Evolutionary conservation across 2,329 filamentous ascomycete genomes (phyloP).

Genomic region (Fusarium tjaetaba): DNA sequence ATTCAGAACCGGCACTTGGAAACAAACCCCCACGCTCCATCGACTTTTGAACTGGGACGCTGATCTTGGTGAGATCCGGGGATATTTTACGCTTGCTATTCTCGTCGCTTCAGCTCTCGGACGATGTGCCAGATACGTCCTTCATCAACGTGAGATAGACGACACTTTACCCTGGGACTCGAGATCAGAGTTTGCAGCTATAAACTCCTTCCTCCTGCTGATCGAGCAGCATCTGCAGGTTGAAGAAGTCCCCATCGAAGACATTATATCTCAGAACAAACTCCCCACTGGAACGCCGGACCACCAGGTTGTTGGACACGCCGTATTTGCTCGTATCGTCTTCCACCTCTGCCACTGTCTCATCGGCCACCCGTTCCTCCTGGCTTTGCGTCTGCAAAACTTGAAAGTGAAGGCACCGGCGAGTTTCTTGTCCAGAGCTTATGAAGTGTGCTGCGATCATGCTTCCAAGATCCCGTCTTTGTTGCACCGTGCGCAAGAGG

Average conservation of each 20-base stretch:
- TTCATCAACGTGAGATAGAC: neutral
- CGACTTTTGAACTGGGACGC: neutral
- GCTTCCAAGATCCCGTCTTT: neutral
- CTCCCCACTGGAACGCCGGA: neutral
- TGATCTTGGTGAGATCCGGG: neutral
- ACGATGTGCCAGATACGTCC: neutral
- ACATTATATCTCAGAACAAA: neutral
- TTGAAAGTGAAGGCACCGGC: fast-evolving
- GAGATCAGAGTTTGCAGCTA: neutral
- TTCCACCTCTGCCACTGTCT: neutral
- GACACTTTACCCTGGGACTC: neutral
- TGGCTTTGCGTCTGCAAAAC: neutral
- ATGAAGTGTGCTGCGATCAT: neutral
- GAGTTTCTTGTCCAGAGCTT: neutral
- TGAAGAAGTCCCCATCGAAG: neutral
- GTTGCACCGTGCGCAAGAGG: neutral
- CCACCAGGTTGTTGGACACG: neutral
- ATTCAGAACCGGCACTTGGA: neutral
- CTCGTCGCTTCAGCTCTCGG: neutral
- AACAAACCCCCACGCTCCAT: neutral
- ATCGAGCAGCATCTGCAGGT: neutral
- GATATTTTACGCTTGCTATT: neutral
- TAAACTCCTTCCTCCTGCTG: neutral
- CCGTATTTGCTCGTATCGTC: neutral
- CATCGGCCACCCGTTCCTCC: neutral